Evolutionary conservation across 2,329 filamentous ascomycete genomes (phyloP).

Genomic region (Aspergillus spinulosporus): DNA sequence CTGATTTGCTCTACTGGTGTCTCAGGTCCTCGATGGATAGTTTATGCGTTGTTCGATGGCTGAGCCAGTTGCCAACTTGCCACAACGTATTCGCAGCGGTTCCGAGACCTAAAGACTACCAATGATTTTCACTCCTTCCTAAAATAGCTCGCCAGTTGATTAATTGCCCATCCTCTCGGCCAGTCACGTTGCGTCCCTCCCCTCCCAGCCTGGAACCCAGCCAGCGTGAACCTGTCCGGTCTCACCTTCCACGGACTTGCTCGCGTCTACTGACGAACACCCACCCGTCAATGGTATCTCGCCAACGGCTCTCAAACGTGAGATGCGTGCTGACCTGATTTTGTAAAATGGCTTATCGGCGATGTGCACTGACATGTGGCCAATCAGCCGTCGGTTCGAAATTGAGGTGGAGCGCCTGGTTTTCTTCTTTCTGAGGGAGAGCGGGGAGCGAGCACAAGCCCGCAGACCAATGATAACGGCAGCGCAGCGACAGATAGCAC

Average conservation of each 20-base stretch:
- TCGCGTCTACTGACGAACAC: constrained; percentile 18
- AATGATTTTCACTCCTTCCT: constrained; percentile 14
- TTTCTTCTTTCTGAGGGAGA: constrained; percentile 9
- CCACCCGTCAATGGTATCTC: constrained; percentile 9
- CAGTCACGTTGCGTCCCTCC: constrained; percentile 4
- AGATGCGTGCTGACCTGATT: constrained; percentile 12
- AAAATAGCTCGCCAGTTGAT: constrained; percentile 19
- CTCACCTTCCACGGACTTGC: constrained; percentile 1
- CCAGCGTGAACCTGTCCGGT: background rate
- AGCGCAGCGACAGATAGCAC: constrained; percentile 9
- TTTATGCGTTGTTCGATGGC: background rate
- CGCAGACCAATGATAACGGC: constrained; percentile 3
- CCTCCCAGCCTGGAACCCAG: constrained; percentile 2
- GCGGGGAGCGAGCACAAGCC: constrained; percentile 11
- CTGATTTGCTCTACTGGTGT: background rate
- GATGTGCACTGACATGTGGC: constrained; percentile 12
- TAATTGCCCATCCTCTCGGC: constrained; percentile 7
- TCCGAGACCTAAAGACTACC: background rate
- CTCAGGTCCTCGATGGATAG: background rate
- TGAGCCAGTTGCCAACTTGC: background rate
- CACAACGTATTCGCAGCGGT: background rate
- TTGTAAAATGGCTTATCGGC: constrained; percentile 23
- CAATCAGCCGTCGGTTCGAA: constrained; percentile 16
- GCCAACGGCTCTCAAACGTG: constrained; percentile 12
- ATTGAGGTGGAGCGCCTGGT: constrained; percentile 17